Evolutionary conservation across 805 yeast species (phyloP).

Genomic region (Pichia nakasei): DNA sequence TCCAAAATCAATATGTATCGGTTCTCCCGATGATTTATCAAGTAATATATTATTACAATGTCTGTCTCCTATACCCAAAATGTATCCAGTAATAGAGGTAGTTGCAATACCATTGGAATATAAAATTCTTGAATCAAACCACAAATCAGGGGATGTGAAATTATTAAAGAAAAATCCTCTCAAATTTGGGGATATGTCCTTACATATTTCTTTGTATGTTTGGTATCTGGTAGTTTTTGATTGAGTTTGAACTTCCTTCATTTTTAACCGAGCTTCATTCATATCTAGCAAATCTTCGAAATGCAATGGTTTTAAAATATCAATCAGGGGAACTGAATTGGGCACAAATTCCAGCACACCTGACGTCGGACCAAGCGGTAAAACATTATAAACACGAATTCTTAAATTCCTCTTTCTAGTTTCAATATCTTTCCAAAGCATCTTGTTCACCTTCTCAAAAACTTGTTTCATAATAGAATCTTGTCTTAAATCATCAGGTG

Average conservation of each 20-base stretch:
- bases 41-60: slow-evolving; percentile 85
- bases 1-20: slow-evolving; percentile 92
- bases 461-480: slow-evolving; percentile 98
- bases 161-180: slow-evolving; percentile 61
- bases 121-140: slow-evolving; percentile 59
- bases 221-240: slow-evolving; percentile 35
- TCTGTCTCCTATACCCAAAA: slow-evolving; percentile 90
- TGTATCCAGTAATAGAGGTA: slow-evolving; percentile 76
- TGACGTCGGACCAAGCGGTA: slow-evolving; percentile 79
- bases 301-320: slow-evolving; percentile 61
- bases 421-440: slow-evolving; percentile 47
- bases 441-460: slow-evolving; percentile 71
- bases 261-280: slow-evolving; percentile 51
- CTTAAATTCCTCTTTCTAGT: slow-evolving; percentile 49
- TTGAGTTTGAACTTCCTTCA: slow-evolving; percentile 49
- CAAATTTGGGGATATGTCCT: slow-evolving; percentile 55
- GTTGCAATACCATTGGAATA: slow-evolving; percentile 79
- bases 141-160: slow-evolving; percentile 56
- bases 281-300: slow-evolving; percentile 37
- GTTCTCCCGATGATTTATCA: slow-evolving; percentile 81
- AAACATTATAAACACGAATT: slow-evolving; percentile 78
- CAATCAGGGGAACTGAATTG: slow-evolving; percentile 62
- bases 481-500: slow-evolving; percentile 87
- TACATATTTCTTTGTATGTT: slow-evolving; percentile 39
- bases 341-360: slow-evolving; percentile 90